Percentiles rank a stretch among this genome's conserved stretches.
phyloP scores from a whole-genome alignment of 495 filamentous ascomycete genomes.

The Cairneyella variabilis region DNA sequence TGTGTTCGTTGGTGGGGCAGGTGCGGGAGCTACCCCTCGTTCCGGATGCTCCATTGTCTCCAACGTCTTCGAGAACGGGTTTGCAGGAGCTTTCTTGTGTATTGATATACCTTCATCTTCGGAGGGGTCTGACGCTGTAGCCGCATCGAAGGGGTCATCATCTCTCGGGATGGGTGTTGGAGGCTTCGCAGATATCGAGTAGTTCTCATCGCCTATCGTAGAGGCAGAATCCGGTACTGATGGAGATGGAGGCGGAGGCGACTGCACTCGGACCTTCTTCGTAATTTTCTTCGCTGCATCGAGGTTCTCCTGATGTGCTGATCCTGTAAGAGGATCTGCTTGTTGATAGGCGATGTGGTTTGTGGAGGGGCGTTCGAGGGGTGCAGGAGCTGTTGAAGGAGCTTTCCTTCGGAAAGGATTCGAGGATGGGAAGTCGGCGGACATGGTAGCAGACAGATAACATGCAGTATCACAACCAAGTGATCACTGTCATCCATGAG shows the following conservation, averaged over 20 bases:
- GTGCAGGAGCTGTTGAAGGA: slow-evolving; percentile 4
- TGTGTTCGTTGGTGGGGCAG: slow-evolving; percentile 10
- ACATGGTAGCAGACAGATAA: slow-evolving; percentile 13
- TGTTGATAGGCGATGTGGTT: slow-evolving; percentile 14
- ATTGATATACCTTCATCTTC: slow-evolving; percentile 14
- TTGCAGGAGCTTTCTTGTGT: slow-evolving; percentile 32
- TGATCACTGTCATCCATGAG: slow-evolving; percentile 6
- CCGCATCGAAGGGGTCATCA: slow-evolving; percentile 24
- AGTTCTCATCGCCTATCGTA: slow-evolving; percentile 23
- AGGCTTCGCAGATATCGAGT: slow-evolving; percentile 30
- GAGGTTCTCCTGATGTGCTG: slow-evolving; percentile 1
- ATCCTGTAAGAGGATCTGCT: not conserved
- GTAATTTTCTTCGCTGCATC: slow-evolving; percentile 34
- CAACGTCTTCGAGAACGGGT: slow-evolving; percentile 48
- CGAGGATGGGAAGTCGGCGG: slow-evolving; percentile 23
- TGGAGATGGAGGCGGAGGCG: slow-evolving; percentile 49
- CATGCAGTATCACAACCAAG: slow-evolving; percentile 8
- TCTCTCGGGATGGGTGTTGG: slow-evolving; percentile 22
- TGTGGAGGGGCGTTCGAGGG: slow-evolving; percentile 11
- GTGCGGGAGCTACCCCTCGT: slow-evolving; percentile 21
- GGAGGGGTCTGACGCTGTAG: slow-evolving; percentile 14
- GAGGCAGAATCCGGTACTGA: slow-evolving; percentile 30
- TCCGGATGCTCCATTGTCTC: slow-evolving; percentile 36
- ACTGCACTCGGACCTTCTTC: slow-evolving; percentile 54
- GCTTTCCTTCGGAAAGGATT: slow-evolving; percentile 29